phyloP scores from a whole-genome alignment of 495 filamentous ascomycete genomes.

The Aspergillus ellipticus region DNA sequence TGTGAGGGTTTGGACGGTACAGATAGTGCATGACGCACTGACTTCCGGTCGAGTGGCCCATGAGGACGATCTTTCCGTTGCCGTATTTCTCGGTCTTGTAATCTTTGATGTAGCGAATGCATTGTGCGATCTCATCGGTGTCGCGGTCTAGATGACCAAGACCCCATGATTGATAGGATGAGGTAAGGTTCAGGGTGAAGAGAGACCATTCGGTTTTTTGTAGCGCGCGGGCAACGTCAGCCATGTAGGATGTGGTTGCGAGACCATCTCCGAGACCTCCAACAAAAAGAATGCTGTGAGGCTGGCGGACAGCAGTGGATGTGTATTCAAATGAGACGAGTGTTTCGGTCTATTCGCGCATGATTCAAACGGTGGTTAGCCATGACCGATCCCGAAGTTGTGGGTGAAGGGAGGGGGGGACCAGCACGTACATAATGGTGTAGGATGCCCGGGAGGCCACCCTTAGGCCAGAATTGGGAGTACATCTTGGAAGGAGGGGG shows the following conservation, averaged over 20 bases:
- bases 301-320: conserved; percentile 25
- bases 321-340: conserved; percentile 46
- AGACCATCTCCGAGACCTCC: conserved; percentile 80
- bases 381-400: neutral
- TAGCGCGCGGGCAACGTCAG: conserved; percentile 48
- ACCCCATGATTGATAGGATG: conserved; percentile 70
- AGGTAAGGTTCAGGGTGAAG: conserved; percentile 57
- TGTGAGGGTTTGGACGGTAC: conserved; percentile 32
- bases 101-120: conserved; percentile 65
- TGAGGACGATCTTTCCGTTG: conserved; percentile 61
- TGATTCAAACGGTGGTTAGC: neutral
- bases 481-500: conserved; percentile 30
- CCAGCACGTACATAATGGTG: conserved; percentile 48
- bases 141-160: conserved; percentile 64
- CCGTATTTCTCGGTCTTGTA: conserved; percentile 36
- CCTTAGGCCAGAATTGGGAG: conserved; percentile 49
- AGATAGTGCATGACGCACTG: conserved; percentile 82
- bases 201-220: conserved; percentile 59
- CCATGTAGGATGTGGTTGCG: conserved; percentile 60
- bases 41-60: conserved; percentile 84
- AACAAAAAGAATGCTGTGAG: conserved; percentile 74
- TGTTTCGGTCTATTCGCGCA: conserved; percentile 35
- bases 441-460: conserved; percentile 49
- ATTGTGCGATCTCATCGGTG: conserved; percentile 65
- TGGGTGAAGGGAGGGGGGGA: neutral